A percentile compares a stretch with the other conserved stretches of the same genome.
Conservation (phyloP, 2,329 filamentous ascomycete species). For the Aspergillus sergii region DNA sequence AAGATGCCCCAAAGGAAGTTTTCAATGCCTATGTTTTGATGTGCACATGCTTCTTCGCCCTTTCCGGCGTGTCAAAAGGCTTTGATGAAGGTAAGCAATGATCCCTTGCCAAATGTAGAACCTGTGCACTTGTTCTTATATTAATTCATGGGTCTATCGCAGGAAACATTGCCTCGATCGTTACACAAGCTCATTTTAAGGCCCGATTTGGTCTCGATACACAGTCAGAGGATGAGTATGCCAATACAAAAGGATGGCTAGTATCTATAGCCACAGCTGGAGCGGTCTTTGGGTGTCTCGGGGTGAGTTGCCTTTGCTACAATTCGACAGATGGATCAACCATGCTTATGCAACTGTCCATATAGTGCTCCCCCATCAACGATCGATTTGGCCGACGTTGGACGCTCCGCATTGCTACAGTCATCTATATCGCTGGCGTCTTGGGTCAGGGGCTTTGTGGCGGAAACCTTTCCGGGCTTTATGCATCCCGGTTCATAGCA, state of each 20-base stretch:
- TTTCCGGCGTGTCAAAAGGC: constrained; percentile 24
- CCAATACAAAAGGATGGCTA: constrained; percentile 25
- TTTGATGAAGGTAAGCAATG: constrained; percentile 22
- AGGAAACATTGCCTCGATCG: constrained; percentile 26
- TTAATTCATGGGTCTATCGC: not conserved
- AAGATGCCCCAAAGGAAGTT: constrained; percentile 21
- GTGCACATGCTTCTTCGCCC: constrained; percentile 25
- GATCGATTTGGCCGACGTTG: constrained; percentile 22
- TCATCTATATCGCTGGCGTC: constrained; percentile 22
- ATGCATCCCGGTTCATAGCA: constrained; percentile 20
- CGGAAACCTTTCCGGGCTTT: constrained; percentile 18
- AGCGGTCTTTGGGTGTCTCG: constrained; percentile 22
- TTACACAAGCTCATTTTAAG: constrained; percentile 20
- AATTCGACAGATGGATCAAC: not conserved
- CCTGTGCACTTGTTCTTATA: not conserved
- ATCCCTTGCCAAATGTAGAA: not conserved
- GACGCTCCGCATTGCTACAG: constrained; percentile 17
- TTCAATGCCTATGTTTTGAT: constrained; percentile 25
- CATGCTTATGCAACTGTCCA: not conserved
- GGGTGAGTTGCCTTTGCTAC: constrained; percentile 7
- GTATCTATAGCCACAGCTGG: constrained; percentile 25
- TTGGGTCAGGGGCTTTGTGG: constrained; percentile 20
- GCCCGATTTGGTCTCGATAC: constrained; percentile 18
- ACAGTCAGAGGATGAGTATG: constrained; percentile 19
- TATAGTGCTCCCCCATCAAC: constrained; percentile 18